Percentiles rank a stretch among this genome's conserved stretches.
phyloP scores from a whole-genome alignment of 2,329 filamentous ascomycete genomes.

The Sporothrix humicola region DNA sequence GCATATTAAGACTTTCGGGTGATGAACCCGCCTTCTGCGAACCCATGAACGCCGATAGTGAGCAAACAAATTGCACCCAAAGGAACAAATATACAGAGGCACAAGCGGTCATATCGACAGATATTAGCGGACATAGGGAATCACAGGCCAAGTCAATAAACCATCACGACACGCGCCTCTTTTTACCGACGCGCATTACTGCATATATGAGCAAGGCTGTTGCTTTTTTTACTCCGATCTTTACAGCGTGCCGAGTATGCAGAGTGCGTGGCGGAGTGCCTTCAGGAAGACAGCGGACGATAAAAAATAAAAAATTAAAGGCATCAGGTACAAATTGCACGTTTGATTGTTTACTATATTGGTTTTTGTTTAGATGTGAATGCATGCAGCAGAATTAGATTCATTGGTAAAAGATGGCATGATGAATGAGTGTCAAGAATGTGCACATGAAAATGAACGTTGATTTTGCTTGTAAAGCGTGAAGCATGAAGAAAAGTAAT shows the following conservation, averaged over 20 bases:
- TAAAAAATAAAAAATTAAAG: background rate
- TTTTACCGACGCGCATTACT: slow-evolving; percentile 1
- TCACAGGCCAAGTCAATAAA: background rate
- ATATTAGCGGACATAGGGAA: slow-evolving; percentile 19
- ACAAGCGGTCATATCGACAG: background rate
- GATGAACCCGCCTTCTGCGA: slow-evolving; percentile 7
- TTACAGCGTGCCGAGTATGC: background rate
- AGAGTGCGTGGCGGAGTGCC: background rate
- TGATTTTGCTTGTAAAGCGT: background rate
- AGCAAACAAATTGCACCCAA: background rate
- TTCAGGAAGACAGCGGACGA: background rate
- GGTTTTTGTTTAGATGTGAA: background rate
- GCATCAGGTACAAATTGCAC: background rate
- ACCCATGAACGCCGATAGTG: slow-evolving; percentile 21
- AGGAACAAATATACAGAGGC: background rate
- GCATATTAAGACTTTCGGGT: background rate
- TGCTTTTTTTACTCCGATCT: background rate
- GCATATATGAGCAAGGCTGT: slow-evolving; percentile 12
- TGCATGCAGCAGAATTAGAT: slow-evolving; percentile 2
- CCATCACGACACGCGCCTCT: background rate
- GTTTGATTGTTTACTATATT: background rate
- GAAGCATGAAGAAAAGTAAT: slow-evolving; percentile 13
- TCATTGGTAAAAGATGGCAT: slow-evolving; percentile 9
- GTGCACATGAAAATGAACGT: slow-evolving; percentile 23
- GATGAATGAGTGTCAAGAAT: slow-evolving; percentile 24